Evolutionary conservation across 805 yeast species (phyloP), one percentile per base, ranked within the genome.

Genomic region (Yarrowia sp.): DNA sequence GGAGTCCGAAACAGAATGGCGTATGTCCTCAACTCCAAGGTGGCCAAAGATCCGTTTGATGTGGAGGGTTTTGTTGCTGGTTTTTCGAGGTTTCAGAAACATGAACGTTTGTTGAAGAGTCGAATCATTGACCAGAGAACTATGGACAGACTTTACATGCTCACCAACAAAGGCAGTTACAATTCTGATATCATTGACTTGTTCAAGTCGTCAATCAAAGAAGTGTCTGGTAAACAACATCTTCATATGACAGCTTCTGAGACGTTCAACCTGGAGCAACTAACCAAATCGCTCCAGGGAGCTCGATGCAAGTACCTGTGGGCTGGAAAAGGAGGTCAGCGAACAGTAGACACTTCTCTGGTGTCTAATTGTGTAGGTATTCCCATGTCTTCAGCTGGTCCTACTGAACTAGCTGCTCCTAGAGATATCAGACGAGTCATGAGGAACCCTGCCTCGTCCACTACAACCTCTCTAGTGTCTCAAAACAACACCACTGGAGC

Each of bases 21-120:
- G 57, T 77, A 87, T 10, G 81, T 79, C 11, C 77, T 81, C 35
- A 83, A 72, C 76, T 84, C 73, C 75, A 82, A 76, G 71, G 89
- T 80, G 70, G 88, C 80, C 66, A 89, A 90, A 71, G 98, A 95
- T 72, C 93, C 96, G 0, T 86, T 89, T 71, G 93, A 89, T 67
- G 86, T 85, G 61, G 88, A 86, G 63, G 82, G 81, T 57, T 88
- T 93, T 70, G 81, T 85, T 75, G 74, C 81, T 2, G 83, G 91
- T 7, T 81, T 95, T 31, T 84, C 85, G 1, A 87, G 84, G 66
- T 93, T 92, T 73, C 98, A 95, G 74, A 89, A 85, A 71, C 88
- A 86, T 66, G 79, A 81, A 68, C 81, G 83, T 67, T 71, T 88
- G 8, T 80, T 81, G 3, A 78, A 79, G 66, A 81, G 82, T 28